Evolutionary conservation across 2,329 filamentous ascomycete species (phyloP), one percentile per base, ranked within the genome.

Genomic region (Diaporthe humulicola): DNA sequence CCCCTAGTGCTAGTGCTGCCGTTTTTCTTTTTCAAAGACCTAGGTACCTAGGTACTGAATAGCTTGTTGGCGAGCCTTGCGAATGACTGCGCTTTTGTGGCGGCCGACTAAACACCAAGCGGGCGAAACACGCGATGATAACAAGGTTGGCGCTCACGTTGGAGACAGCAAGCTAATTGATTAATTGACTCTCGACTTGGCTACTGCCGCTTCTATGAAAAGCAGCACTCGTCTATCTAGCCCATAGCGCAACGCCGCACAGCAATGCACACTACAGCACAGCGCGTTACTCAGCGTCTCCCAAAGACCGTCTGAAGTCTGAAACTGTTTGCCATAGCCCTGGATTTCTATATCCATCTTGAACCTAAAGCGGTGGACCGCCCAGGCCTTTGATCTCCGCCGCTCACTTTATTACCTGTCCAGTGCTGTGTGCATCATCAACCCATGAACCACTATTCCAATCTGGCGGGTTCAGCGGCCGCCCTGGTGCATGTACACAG

Each of bases 261-360:
- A 45, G 42, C 42, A 45, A 14, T 14, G 12, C 12, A 42, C 7
- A 8, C 3, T 14, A 42, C 22, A 0, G 10, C 50, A 54, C 25
- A 30, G 50, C 50, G 10, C 14, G 25, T 30, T 15, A 19, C 52
- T 56, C 17, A 5, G 15, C 15, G 4, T 60, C n/a, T 9, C 54
- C 19, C 28, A 28, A 38, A 54, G 64, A 33, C 22, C 64, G 40
- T 54, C 48, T 69, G 64, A 69, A 69, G 45, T 69, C 64, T 54
- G 64, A 69, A 69, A 69, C 48, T 69, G 64, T 54, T 69, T 40
- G 64, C 64, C 40, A 30, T 54, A 40, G 48, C 33, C n/a, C 33
- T 69, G 64, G 58, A 48, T n/a, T 69, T 54, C 64, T 69, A 54
- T 69, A 69, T 69, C 64, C 48, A 69, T 67, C 40, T n/a, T 54